Base-by-base conservation (phyloP, 345 rosid species). In the Barbarea vulgaris region DNA sequence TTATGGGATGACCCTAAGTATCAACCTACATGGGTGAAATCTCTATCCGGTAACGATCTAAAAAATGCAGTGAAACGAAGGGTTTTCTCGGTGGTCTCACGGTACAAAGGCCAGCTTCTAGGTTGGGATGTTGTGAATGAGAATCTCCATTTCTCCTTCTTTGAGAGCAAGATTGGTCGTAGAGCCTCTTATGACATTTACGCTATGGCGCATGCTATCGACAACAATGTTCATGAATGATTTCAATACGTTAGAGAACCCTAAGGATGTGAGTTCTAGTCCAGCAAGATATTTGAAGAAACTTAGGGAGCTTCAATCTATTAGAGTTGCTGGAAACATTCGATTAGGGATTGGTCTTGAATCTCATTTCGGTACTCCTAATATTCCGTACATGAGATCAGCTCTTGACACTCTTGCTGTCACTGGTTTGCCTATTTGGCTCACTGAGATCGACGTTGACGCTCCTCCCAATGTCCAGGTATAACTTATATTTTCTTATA, bases 101-200 rank as follows among this genome's bases (percentile, higher is more conserved):
- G 42, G 36, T 58, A 58, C 42, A 33, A 18, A 58, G 63, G 63
- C 2, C 15, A 31, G 44, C 25, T 33, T 58, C 3, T 7, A 0
- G 15, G 63, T 58, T 33, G 44, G 63, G 63, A 57, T 10, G 63
- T 57, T 33, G 41, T 57, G 5, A 58, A 33, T 58, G 63, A 58
- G 63, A 58, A 58, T 58, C 63, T 58, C 9, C 63, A 58, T 58
- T 17, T 9, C 8, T 31, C 42, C 42, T 58, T 31, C 42, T 58
- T 17, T 58, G 25, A 58, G 25, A 58, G 63, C 4, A 58, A 18
- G 25, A 2, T 58, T 25, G 63, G 63, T 58, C 25, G 15, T 58
- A 5, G 12, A 18, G 24, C 63, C 9, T 58, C 63, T 33, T 5
- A 58, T 58, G 3, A 58, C 15, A 3, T 11, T 24, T 58, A 4